Evolutionary conservation across 2,329 filamentous ascomycete genomes (phyloP), one percentile per base, ranked within the genome.

Genomic region (Sporothrix pseudoabietina): DNA sequence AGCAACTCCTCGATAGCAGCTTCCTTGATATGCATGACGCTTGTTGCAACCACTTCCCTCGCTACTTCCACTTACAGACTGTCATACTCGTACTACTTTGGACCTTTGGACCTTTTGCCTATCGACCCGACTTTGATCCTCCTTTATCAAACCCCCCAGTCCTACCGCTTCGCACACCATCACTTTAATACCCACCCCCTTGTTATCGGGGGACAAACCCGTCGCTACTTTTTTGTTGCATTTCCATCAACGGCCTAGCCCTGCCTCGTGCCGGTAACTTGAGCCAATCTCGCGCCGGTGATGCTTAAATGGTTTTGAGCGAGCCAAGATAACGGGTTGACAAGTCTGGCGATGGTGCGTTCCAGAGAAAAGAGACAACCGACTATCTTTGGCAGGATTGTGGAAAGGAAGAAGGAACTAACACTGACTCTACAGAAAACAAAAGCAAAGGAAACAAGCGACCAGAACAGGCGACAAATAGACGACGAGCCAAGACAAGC

Each of bases 241-340:
- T 26, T 65, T 41, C 22, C 35, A 35, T 35, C 35, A 35, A 8
- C 35, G 35, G 6, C 39, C 5, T 19, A 14, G 39, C 32, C 30
- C 2, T 47, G 61, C 35, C n/a, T 26, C 35, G n/a, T 49, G 41
- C 63, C 63, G 63, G 63, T 32, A 49, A 66, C 39, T 66, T 66
- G 63, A 41, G 41, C 63, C 63, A 66, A 66, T 66, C 63, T 49
- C 39, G 63, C 39, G 63, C 63, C 39, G 63, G n/a, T 10, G 63
- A 66, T 49, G 63, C 12, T 22, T 61, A 7, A 12, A 55, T 14
- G 52, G 52, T 12, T 49, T 4, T 16, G 19, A 22, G 2, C 32
- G 39, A 32, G 22, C 22, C 65, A 30, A 68, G 65, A 68, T 49
- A 47, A 68, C 26, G 22, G 59, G 26, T 26, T 26, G 14, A 44